These are phyloP conservation scores for Wakefieldia striispora DNA, from an alignment of 768 basidiomycete species.

Conservation along the genomic window DNA sequence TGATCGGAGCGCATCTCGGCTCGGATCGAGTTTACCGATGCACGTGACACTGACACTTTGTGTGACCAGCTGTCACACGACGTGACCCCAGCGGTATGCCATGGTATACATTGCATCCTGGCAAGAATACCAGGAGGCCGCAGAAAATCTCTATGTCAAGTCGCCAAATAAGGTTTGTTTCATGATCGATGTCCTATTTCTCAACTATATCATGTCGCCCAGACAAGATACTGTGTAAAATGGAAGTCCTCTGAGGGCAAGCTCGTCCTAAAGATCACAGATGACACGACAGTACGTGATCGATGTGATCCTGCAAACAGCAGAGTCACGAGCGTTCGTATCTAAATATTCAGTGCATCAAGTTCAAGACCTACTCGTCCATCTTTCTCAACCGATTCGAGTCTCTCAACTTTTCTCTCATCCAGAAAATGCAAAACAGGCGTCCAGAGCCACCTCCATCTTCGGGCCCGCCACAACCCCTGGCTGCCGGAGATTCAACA, in stretches of 20 bases:
- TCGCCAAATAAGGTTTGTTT: constrained; percentile 70
- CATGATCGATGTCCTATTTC: not conserved
- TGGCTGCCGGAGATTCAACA: constrained; percentile 18
- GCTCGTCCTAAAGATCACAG: constrained; percentile 91
- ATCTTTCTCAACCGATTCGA: constrained; percentile 97
- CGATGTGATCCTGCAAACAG: not conserved
- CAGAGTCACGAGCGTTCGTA: not conserved
- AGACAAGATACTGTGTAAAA: constrained; percentile 92
- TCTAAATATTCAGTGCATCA: constrained; percentile 67
- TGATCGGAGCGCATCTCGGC: not conserved
- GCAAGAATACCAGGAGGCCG: constrained; percentile 89
- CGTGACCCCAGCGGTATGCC: constrained; percentile 1
- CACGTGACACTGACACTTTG: constrained; percentile 11
- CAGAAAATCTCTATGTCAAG: constrained; percentile 78
- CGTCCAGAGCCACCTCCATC: constrained; percentile 35
- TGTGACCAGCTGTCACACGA: constrained; percentile 19
- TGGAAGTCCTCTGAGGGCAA: constrained; percentile 85
- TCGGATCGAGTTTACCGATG: not conserved
- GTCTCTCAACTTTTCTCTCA: constrained; percentile 79
- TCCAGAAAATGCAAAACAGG: constrained; percentile 82
- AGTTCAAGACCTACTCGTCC: constrained; percentile 93
- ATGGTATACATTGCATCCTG: constrained; percentile 85
- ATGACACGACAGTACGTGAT: constrained; percentile 75
- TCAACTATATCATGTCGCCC: constrained; percentile 6
- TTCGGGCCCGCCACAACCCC: constrained; percentile 13